Evolutionary conservation across 2,329 filamentous ascomycete species (phyloP), one percentile per base, ranked within the genome.

Genomic region (Diaporthe nobilis): DNA sequence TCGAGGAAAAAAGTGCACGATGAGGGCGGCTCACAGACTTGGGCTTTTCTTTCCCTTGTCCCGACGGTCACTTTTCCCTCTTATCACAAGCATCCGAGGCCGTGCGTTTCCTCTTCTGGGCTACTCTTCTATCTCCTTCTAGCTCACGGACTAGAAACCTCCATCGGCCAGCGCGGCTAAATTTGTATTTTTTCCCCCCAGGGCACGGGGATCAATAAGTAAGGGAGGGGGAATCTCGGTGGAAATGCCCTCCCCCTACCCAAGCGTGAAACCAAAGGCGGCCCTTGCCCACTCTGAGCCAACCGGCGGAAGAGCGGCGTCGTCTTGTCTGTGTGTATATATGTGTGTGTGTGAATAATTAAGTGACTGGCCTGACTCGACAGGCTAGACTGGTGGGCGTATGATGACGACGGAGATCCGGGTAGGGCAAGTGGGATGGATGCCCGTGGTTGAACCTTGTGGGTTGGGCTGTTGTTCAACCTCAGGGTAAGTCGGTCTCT

Each of bases 91-190:
- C 34, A 55, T 42, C 65, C 65, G 65, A 70, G 65, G 65, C 37
- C 65, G 65, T 70, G 65, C 65, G 65, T 49, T 12, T 47, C 34
- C 31, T 53, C 13, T 28, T 37, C 2, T 20, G 37, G 37, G 10
- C 28, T 9, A 25, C n/a, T 53, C 47, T 53, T 51, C 31, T 42
- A 25, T 51, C 9, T 34, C 49, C 8, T 70, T 70, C 65, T 70
- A 70, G 65, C 65, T 31, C 49, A 42, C 49, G 65, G 65, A 55
- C 65, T 70, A 55, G 65, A 55, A 70, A 70, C n/a, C 34, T 47
- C 65, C n/a, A 55, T 70, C 65, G 65, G 65, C 47, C 65, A 31
- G 34, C 31, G 65, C 65, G 65, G 65, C 65, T 70, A 70, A 55
- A 70, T 70, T 42, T 70, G 49, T 42, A 55, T 70, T 51, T n/a